Conservation (phyloP, 2,329 filamentous ascomycete species). For the Alternaria postmessia region DNA sequence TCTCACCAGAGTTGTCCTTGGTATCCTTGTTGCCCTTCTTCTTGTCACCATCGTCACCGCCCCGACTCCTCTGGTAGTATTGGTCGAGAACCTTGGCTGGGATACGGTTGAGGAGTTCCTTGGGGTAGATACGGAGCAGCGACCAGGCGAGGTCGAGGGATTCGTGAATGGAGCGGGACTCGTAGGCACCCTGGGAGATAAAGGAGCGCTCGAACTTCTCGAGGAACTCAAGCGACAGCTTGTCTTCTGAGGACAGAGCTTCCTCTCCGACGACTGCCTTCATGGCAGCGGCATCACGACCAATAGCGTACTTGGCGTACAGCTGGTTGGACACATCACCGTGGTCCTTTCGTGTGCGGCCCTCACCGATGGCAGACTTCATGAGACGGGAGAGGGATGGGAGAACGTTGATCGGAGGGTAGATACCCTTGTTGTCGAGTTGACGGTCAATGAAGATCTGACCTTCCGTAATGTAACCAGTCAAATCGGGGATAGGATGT, state of each 20-base stretch:
- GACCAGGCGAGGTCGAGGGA: conserved; percentile 97
- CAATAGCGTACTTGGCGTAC: conserved; percentile 99
- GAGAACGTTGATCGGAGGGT: conserved; percentile 98
- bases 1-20: conserved; percentile 52
- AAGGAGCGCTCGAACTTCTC: conserved; percentile 98
- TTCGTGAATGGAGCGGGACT: conserved; percentile 89
- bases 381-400: conserved; percentile 98
- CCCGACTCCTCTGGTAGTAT: conserved; percentile 58
- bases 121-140: conserved; percentile 94
- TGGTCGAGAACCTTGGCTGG: conserved; percentile 63
- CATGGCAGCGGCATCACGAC: conserved; percentile 97
- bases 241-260: conserved; percentile 93
- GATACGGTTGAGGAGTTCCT: conserved; percentile 92
- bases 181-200: conserved; percentile 90
- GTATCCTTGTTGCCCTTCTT: conserved; percentile 53
- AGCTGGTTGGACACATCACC: conserved; percentile 99
- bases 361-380: conserved; percentile 99
- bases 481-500: conserved; percentile 97
- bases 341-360: conserved; percentile 95
- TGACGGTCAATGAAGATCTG: conserved; percentile 97
- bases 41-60: conserved; percentile 47
- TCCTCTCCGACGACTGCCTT: conserved; percentile 99
- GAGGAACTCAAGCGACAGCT: conserved; percentile 95
- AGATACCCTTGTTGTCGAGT: conserved; percentile 95
- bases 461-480: conserved; percentile 98